These are phyloP conservation scores for Xylogone sp. DNA, from an alignment of 2,329 filamentous ascomycete genomes.

Conservation along the genomic window DNA sequence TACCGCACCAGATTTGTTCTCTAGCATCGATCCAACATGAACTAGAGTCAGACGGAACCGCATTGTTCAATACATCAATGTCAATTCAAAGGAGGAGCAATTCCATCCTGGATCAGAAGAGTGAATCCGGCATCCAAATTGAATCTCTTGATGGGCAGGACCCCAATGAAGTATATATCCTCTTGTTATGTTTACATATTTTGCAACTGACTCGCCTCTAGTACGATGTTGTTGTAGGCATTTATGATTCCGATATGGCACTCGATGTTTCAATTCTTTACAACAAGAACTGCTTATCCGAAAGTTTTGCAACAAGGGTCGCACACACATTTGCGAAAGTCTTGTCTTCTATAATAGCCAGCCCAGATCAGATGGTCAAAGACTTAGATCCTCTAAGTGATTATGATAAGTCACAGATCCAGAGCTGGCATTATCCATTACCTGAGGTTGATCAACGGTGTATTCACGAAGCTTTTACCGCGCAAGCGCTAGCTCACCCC, in stretches of 20 bases:
- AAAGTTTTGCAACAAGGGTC: neutral
- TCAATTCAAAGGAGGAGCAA: constrained; percentile 8
- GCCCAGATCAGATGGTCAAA: neutral
- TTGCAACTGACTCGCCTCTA: too few species aligned
- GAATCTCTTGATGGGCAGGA: too few species aligned
- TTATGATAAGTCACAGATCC: neutral
- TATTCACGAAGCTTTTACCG: neutral
- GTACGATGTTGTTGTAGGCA: too few species aligned
- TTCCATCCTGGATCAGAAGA: neutral
- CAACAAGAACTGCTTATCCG: neutral
- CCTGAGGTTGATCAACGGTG: neutral
- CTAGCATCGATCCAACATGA: constrained; percentile 35
- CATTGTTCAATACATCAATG: constrained; percentile 21
- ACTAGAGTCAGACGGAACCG: constrained; percentile 8
- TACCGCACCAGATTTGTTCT: constrained; percentile 36
- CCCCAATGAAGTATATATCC: too few species aligned
- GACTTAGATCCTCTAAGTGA: neutral
- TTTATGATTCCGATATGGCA: too few species aligned
- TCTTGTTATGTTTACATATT: too few species aligned
- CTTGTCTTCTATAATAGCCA: neutral
- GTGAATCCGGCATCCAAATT: too few species aligned
- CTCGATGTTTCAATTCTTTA: neutral
- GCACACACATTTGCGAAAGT: neutral
- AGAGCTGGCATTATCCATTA: neutral
- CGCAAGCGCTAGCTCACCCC: neutral